Evolutionary conservation across 2,329 filamentous ascomycete genomes (phyloP).

Genomic region (Cryphonectria carpinicola): DNA sequence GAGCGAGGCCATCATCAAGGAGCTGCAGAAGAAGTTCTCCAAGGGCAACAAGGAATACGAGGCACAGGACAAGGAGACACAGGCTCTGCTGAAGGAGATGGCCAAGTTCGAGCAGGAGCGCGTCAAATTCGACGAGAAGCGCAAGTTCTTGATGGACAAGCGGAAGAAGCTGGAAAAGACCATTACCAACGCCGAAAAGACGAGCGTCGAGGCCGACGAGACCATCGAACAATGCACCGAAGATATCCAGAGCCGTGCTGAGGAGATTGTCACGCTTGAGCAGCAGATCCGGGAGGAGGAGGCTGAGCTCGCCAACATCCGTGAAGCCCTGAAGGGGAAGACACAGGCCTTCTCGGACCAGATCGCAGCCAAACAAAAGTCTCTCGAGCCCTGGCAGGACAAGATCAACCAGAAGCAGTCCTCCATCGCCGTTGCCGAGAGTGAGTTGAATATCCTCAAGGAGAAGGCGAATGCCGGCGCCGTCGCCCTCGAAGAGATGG

Average conservation of each 20-base stretch:
- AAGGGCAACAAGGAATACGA: slow-evolving; percentile 84
- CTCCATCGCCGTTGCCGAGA: slow-evolving; percentile 90
- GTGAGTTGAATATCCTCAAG: slow-evolving; percentile 86
- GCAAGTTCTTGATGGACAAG: slow-evolving; percentile 89
- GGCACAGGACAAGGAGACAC: slow-evolving; percentile 77
- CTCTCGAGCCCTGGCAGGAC: slow-evolving; percentile 92
- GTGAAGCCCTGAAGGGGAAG: slow-evolving; percentile 89
- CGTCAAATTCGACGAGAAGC: slow-evolving; percentile 97
- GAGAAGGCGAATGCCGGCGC: slow-evolving; percentile 89
- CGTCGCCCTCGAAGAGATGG: slow-evolving; percentile 79
- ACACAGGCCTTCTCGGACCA: slow-evolving; percentile 93
- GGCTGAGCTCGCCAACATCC: slow-evolving; percentile 78
- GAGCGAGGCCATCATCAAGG: slow-evolving; percentile 86
- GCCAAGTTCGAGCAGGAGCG: slow-evolving; percentile 93
- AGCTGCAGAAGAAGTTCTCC: slow-evolving; percentile 83
- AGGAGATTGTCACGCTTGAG: slow-evolving; percentile 79
- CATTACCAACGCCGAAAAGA: slow-evolving; percentile 75
- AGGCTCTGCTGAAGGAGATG: slow-evolving; percentile 81
- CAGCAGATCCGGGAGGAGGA: slow-evolving; percentile 78
- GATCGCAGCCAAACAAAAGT: slow-evolving; percentile 90
- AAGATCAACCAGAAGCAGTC: slow-evolving; percentile 98
- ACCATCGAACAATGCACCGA: slow-evolving; percentile 76
- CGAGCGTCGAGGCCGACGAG: slow-evolving; percentile 73
- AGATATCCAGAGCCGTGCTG: slow-evolving; percentile 76
- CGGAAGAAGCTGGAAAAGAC: slow-evolving; percentile 94